Conservation (phyloP, 768 basidiomycete genomes). For the Lenzites betulinus region DNA sequence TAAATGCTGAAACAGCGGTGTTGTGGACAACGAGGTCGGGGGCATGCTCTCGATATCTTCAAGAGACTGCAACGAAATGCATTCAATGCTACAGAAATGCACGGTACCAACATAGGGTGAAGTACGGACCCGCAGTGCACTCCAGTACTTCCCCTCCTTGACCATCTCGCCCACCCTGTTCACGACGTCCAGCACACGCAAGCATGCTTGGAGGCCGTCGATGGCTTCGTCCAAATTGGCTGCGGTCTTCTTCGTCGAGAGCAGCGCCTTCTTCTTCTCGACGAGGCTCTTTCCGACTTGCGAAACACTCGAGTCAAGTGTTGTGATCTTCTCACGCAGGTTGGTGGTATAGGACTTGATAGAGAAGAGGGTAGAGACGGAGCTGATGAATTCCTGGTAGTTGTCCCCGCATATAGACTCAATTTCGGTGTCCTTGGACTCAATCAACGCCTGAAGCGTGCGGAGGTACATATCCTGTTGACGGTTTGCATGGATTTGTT, state of each 20-base stretch:
- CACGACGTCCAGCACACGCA: conserved; percentile 91
- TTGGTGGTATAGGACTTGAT: conserved; percentile 96
- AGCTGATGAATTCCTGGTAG: conserved; percentile 97
- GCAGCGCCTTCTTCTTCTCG: conserved; percentile 88
- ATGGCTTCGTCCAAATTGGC: conserved; percentile 96
- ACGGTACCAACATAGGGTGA: conserved; percentile 27
- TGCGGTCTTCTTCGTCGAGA: conserved; percentile 91
- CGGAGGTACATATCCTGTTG: conserved; percentile 90
- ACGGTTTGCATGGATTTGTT: conserved; percentile 84
- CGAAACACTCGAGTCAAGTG: conserved; percentile 84
- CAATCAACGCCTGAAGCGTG: conserved; percentile 83
- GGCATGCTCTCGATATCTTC: conserved; percentile 95
- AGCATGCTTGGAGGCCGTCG: conserved; percentile 90
- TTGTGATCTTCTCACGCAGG: conserved; percentile 88
- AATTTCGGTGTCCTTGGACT: conserved; percentile 95
- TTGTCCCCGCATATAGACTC: conserved; percentile 95
- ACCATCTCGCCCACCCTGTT: conserved; percentile 94
- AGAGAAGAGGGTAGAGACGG: conserved; percentile 93
- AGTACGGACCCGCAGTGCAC: conserved; percentile 83
- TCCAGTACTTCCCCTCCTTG: conserved; percentile 93
- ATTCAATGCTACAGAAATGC: conserved; percentile 28
- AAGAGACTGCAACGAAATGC: conserved; percentile 63
- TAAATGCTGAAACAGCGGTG: conserved; percentile 90
- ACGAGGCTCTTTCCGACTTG: conserved; percentile 86
- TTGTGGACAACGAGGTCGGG: conserved; percentile 84